Conservation (phyloP, 768 basidiomycete species). For the Termitomyces sp. region DNA sequence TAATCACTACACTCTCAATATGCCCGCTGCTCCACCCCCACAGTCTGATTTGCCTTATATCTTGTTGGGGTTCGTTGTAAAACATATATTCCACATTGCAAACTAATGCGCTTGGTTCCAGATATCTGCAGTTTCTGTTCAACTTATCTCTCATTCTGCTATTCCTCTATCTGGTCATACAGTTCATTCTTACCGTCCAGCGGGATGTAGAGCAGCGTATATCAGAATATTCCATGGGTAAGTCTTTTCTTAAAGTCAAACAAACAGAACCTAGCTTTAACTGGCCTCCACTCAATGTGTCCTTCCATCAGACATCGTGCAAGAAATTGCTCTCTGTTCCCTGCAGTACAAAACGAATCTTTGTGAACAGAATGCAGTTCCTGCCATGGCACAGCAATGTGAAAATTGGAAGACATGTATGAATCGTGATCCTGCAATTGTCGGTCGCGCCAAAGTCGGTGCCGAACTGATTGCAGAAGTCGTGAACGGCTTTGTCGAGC, state of each 20-base stretch:
- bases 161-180: conserved; percentile 79
- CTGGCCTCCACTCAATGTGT: not conserved
- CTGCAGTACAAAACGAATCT: conserved; percentile 77
- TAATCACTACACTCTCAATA: conserved; percentile 81
- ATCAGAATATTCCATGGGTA: conserved; percentile 85
- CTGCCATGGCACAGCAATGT: conserved; percentile 86
- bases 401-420: conserved; percentile 90
- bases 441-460: conserved; percentile 85
- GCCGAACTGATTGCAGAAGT: conserved; percentile 96
- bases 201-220: conserved; percentile 86
- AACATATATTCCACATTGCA: conserved; percentile 3
- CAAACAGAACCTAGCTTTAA: not conserved
- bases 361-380: conserved; percentile 71
- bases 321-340: conserved; percentile 88
- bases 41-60: conserved; percentile 74
- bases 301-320: conserved; percentile 65
- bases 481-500: conserved; percentile 94
- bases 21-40: conserved; percentile 54
- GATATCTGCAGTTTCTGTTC: conserved; percentile 94
- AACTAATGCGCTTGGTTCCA: conserved; percentile 24
- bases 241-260: conserved; percentile 16
- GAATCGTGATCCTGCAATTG: conserved; percentile 87
- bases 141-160: conserved; percentile 80
- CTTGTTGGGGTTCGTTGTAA: conserved; percentile 67
- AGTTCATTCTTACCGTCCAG: conserved; percentile 87